A percentile compares a stretch with the other conserved stretches of the same genome.
These are phyloP conservation scores for Hypoxylon sp. DNA, from an alignment of 2,329 filamentous ascomycete genomes.

Conservation along the genomic window DNA sequence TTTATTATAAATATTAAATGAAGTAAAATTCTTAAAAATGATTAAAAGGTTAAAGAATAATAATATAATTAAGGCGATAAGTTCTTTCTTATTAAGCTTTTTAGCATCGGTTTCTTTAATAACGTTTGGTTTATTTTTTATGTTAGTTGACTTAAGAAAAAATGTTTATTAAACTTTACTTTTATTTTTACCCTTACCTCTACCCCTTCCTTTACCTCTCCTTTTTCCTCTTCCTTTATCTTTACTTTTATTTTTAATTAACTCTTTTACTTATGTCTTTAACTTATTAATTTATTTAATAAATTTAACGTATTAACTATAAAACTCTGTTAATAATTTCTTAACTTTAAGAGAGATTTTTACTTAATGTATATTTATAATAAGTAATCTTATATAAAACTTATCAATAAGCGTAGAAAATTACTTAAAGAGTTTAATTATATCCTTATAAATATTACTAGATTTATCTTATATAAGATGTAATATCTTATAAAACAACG, in stretches of 20 bases:
- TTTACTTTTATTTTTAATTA: background rate
- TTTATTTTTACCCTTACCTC: too few relatives aligned
- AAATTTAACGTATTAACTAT: background rate
- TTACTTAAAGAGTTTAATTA: too few relatives aligned
- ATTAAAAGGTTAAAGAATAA: background rate
- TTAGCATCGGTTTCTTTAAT: too few relatives aligned
- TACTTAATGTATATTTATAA: constrained; percentile 1
- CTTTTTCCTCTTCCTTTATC: background rate
- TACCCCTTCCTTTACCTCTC: too few relatives aligned
- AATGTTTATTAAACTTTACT: too few relatives aligned
- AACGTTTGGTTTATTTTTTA: background rate
- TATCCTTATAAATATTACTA: too few relatives aligned
- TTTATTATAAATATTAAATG: background rate
- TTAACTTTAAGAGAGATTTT: background rate
- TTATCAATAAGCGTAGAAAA: background rate
- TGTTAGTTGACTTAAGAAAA: too few relatives aligned
- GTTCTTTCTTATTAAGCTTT: too few relatives aligned
- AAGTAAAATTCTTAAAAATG: background rate
- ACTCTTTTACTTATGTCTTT: background rate
- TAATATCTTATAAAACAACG: too few relatives aligned
- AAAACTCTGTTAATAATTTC: background rate
- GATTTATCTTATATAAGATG: too few relatives aligned
- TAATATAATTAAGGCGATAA: background rate
- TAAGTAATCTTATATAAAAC: background rate
- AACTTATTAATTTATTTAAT: background rate